Base-by-base conservation (phyloP, 164 flowering plant genomes). In the Vitis amurensis region DNA sequence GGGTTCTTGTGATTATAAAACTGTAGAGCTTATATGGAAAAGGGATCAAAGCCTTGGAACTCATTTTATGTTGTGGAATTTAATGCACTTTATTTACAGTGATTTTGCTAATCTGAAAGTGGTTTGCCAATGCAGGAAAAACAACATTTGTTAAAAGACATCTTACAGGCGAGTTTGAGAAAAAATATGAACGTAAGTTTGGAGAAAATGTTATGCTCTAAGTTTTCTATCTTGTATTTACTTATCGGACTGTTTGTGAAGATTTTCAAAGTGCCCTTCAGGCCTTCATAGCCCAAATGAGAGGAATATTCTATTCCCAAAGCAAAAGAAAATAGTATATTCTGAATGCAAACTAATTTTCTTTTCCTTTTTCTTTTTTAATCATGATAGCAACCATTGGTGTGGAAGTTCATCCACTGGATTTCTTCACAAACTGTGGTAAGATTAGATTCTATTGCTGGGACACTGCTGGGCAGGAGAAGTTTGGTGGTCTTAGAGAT, bases 391-490 rank as follows among this genome's bases (percentile, higher is more conserved):
- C 94, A 8, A 91, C 93, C 1, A 90, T 91, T 75, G 97, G 97
- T 74, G 97, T 91, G 9, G 97, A 91, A 76, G 97, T 91, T 71
- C 97, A 91, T 81, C 97, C 97, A 0, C 65, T 91, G 83, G 97
- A 91, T 53, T 91, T 91, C 80, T 80, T 75, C 70, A 91, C 97
- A 0, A 91, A 91, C 81, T 89, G 88, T 70, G 91, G 97, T 11
- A 84, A 84, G 68, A 80, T 91, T 52, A 71, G 97, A 37, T 91
- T 91, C 60, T 86, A 91, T 55, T 91, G 92, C 72, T 91, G 93
- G 92, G 96, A 91, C 68, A 91, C 93, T 12, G 93, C 93, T 68
- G 96, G 97, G 1, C 93, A 91, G 66, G 97, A 91, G 82, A 89
- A 88, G 74, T 89, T 91, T 70, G 93, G 93, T 68, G 97, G 93